Base-by-base conservation (phyloP, 2,329 filamentous ascomycete species). In the Clonostachys sp. region DNA sequence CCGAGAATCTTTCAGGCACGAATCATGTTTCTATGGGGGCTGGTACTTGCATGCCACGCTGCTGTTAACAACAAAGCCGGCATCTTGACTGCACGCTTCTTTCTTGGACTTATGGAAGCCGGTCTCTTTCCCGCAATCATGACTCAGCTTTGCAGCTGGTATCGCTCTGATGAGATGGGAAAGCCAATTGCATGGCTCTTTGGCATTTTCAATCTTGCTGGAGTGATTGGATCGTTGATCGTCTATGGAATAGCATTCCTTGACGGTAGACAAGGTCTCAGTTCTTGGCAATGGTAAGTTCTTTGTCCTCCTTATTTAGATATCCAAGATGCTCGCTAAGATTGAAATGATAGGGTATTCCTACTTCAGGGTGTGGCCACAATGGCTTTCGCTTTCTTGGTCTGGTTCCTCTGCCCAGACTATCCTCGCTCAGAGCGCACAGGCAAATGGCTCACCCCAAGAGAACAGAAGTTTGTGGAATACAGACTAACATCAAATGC, bases 141-240 rank as follows among this genome's bases (percentile, higher is more conserved):
- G 57, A 47, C 76, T 61, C 82, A 86, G 50, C 69, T 88, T 0
- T 83, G 78, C 0, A 86, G 80, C 51, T 89, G 85, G 85, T 89
- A 88, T 48, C 63, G 63, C 48, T 53, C 54, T 16, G 53, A 53
- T 2, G 63, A 65, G 47, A 39, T 39, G 36, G 17, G 14, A 18
- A 39, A 39, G 14, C 17, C 36, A 39, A n/a, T 39, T 18, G 36
- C 14, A 39, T 39, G 14, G 14, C 17, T 39, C 12, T n/a, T 18
- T 18, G 17, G 17, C 17, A 18, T 39, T 39, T n/a, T 39, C 36
- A 39, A 18, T n/a, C 14, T 18, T 39, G 36, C 17, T 8, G 14
- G 14, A 18, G 36, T 18, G 8, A n/a, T 39, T 18, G 36, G 36
- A n/a, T 39, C 17, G 3, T 18, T n/a, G 14, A 39, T n/a, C 4